Conservation (phyloP, 495 filamentous ascomycete genomes). For the Neurospora sp. region DNA sequence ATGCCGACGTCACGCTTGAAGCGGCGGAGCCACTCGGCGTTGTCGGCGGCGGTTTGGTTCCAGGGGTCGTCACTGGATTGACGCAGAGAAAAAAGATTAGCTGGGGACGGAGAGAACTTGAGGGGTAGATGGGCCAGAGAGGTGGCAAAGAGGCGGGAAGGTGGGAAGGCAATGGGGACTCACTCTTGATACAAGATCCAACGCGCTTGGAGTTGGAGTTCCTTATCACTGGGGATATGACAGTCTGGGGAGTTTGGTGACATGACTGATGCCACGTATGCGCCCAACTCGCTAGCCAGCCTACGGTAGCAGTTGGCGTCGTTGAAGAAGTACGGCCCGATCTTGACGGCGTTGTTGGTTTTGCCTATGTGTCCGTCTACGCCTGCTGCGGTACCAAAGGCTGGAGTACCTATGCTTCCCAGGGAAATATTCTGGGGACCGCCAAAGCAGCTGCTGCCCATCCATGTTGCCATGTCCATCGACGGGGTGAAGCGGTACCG, state of each 20-base stretch:
- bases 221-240: constrained; percentile 43
- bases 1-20: constrained; percentile 58
- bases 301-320: constrained; percentile 46
- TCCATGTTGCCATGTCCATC: background rate
- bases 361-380: background rate
- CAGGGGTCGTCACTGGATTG: constrained; percentile 49
- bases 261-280: constrained; percentile 38
- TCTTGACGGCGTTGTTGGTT: background rate
- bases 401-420: background rate
- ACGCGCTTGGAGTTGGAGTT: constrained; percentile 45
- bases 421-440: background rate
- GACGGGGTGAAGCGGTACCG: background rate
- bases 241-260: constrained; percentile 43
- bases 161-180: constrained; percentile 4
- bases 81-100: constrained; percentile 5
- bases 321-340: constrained; percentile 23
- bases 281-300: constrained; percentile 35
- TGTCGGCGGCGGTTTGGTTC: constrained; percentile 69
- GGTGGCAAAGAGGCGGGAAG: background rate
- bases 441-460: background rate
- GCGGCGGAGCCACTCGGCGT: constrained; percentile 57
- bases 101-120: background rate
- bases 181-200: constrained; percentile 48
- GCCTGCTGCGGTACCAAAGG: background rate
- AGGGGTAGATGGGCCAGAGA: background rate